Evolutionary conservation across 768 basidiomycete genomes (phyloP).

Genomic region (Podaxis pistillaris): DNA sequence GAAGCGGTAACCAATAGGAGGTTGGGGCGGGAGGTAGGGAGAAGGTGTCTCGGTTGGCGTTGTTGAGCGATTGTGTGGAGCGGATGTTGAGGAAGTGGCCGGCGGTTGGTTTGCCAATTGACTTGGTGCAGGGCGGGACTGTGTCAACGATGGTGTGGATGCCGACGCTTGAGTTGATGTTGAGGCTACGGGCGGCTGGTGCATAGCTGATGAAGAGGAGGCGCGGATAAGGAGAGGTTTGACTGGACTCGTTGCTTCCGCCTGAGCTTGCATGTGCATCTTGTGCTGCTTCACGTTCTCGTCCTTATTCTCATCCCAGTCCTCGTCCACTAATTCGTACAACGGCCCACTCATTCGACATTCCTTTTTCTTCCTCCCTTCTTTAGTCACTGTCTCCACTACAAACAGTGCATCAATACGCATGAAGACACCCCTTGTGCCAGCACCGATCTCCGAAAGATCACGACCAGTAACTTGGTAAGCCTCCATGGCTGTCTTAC

Average conservation of each 20-base stretch:
- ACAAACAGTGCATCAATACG: constrained; percentile 62
- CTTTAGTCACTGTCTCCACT: constrained; percentile 46
- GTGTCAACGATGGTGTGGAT: background rate
- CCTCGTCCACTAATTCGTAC: constrained; percentile 75
- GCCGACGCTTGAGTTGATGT: background rate
- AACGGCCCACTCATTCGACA: constrained; percentile 71
- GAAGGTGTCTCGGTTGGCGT: constrained; percentile 11
- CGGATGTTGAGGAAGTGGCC: background rate
- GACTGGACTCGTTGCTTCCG: constrained; percentile 1
- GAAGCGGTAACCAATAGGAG: constrained; percentile 71
- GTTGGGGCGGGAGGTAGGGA: constrained; percentile 47
- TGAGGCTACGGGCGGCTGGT: background rate
- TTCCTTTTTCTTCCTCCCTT: constrained; percentile 50
- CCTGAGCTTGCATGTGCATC: background rate
- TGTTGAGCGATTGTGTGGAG: background rate
- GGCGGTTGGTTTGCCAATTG: background rate
- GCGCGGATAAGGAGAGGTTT: constrained; percentile 3
- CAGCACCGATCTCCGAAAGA: constrained; percentile 45
- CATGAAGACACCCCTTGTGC: constrained; percentile 70
- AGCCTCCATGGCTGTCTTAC: constrained; percentile 28
- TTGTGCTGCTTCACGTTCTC: constrained; percentile 12
- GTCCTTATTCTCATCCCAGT: constrained; percentile 52
- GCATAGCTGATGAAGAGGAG: background rate
- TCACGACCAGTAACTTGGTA: constrained; percentile 24
- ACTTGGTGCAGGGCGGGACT: background rate